Base-by-base conservation (phyloP, 768 basidiomycete genomes). In the Termitomyces titanicus region DNA sequence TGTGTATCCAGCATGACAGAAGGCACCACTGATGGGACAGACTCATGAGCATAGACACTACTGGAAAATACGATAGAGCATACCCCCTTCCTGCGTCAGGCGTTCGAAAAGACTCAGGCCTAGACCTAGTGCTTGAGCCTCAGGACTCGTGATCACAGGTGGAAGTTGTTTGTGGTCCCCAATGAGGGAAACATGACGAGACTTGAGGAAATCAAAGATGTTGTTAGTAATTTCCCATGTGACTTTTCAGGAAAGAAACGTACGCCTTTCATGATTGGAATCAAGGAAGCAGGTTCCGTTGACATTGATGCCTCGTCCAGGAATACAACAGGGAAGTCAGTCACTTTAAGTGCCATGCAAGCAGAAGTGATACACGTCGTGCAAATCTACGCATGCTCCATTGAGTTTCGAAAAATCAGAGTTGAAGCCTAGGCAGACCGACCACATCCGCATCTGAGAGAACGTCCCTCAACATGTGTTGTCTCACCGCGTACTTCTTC, bases 111-210 rank as follows among this genome's bases (percentile, higher is more conserved):
- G 77, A 72, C 89, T 92, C 25, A 83, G 79, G 12, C 84, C 85
- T 17, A 97, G 74, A 2, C 92, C 92, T 17, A 82, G 81, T 20
- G 79, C 70, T 61, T 82, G 79, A 0, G 93, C 94, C 65, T 91
- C 84, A 20, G 78, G 77, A 58, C 89, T 92, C 20, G 83, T 76
- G 54, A 96, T 91, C 58, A 96, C 83, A 0, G 94, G 93, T 8
- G 94, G 93, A 10, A 98, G 77, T 66, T 98, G 94, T 65, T 96
- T 96, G 70, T 98, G 94, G 71, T 98, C 94, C n/a, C 94, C 94
- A 62, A 98, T 95, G 44, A 98, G 81, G 1, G 92, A 83, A 31
- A 92, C 77, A 63, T 97, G 94, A 49, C 75, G 79, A 8, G 86
- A 87, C 92, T 94, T 64, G 20, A 24, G 18, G 57, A 58, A 62